Evolutionary conservation across 1,139 yeast species (phyloP), one percentile per base, ranked within the genome.

Genomic region (Protomyces arabidopsidicola): DNA sequence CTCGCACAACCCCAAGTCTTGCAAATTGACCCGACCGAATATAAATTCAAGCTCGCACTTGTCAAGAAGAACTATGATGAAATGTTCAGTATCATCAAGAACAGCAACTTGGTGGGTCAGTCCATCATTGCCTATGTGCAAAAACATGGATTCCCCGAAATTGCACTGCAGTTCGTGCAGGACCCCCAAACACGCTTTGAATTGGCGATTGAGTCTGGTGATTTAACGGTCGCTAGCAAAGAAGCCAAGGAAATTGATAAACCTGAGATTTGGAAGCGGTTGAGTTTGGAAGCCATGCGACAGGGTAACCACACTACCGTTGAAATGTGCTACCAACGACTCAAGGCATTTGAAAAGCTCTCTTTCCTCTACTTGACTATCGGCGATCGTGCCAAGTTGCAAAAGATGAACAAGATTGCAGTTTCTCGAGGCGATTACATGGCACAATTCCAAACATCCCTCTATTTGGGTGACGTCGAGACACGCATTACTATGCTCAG

Each of bases 161-260:
- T 84, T 72, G 98, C 99, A 1, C 81, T 95, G 67, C 98, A 93
- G 75, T 95, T 95, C 74, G 98, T 95, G 66, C 87, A 90, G 76
- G 98, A 95, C 75, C 88, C 98, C 5, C 97, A 91, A 75, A 90
- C 97, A 39, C 84, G 97, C 76, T 93, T 95, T 73, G 98, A 93
- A 70, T 81, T 95, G 71, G 98, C 98, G 35, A 81, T 93, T 69
- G 97, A 93, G 77, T 89, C 96, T 73, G 93, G 96, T 69, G 89
- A 93, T 74, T 80, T 95, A 69, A 82, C 81, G 34, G 88, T 88
- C 69, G 98, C 98, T n/a, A 79, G 88, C 60, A 86, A 83, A 67
- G 96, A 91, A 77, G 98, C 98, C 53, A 84, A 84, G 71, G 84
- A 83, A 67, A 81, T 95, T 71, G 84, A 89, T 72, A 82, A 82